phyloP scores from a whole-genome alignment of 2,329 filamentous ascomycete genomes.

The Aureobasidium namibiae region DNA sequence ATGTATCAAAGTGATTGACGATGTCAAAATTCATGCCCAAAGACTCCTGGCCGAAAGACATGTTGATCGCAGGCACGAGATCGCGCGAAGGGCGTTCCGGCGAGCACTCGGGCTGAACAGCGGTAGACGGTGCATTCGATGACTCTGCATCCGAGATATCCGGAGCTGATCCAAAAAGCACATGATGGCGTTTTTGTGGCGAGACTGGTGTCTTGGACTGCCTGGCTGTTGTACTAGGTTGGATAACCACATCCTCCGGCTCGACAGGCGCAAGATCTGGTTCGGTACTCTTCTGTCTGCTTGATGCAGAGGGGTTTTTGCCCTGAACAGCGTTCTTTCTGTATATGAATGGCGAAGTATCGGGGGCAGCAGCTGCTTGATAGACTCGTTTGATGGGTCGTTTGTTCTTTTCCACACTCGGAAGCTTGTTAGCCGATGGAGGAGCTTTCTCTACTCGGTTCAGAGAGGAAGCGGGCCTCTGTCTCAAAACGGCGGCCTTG shows the following conservation, averaged over 20 bases:
- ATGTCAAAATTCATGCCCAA: constrained; percentile 17
- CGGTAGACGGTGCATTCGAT: background rate
- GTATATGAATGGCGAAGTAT: constrained; percentile 7
- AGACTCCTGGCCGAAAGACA: constrained; percentile 18
- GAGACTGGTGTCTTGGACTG: background rate
- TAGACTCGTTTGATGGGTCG: background rate
- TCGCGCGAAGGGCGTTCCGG: background rate
- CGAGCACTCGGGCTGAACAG: background rate
- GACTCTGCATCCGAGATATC: background rate
- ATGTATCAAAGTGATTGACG: constrained; percentile 14
- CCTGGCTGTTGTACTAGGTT: background rate
- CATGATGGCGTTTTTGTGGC: background rate
- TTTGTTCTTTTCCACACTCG: background rate
- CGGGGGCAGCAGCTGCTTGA: background rate
- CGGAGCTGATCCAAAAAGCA: background rate
- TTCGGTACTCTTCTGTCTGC: background rate
- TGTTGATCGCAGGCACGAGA: constrained; percentile 18
- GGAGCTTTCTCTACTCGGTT: background rate
- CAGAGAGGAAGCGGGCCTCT: background rate
- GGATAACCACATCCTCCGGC: no score
- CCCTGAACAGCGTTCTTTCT: background rate
- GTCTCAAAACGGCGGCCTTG: background rate
- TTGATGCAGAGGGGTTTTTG: background rate
- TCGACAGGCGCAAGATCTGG: background rate
- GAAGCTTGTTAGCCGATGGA: background rate